These are phyloP conservation scores for Papilionanthe hybrid DNA, from an alignment of 116 monocot species.

Conservation along the genomic window DNA sequence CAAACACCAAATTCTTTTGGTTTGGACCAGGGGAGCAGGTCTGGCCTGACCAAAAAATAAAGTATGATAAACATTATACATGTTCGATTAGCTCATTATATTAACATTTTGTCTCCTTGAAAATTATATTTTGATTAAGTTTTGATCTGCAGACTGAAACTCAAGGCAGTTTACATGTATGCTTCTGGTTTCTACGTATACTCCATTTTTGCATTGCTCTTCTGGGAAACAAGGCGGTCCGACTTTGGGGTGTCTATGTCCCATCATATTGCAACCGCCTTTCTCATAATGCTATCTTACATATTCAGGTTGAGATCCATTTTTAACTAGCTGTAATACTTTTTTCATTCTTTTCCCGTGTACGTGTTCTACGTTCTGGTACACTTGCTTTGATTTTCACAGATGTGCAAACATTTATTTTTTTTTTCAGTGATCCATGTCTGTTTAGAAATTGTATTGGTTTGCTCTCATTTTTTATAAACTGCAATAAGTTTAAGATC, in stretches of 20 bases:
- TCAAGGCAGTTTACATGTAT: slow-evolving; percentile 78
- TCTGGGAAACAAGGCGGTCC: slow-evolving; percentile 79
- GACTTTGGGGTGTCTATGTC: slow-evolving; percentile 78
- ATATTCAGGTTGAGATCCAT: slow-evolving; percentile 48
- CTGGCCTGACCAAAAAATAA: slow-evolving; percentile 72
- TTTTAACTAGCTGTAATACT: neutral
- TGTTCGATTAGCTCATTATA: neutral
- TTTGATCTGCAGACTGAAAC: slow-evolving; percentile 47
- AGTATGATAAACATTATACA: slow-evolving; percentile 30
- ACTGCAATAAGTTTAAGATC: no score
- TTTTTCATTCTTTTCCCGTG: neutral
- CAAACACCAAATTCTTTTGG: slow-evolving; percentile 62
- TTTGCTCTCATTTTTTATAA: no score
- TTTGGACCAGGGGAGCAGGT: slow-evolving; percentile 68
- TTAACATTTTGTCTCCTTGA: neutral
- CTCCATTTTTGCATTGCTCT: slow-evolving; percentile 68
- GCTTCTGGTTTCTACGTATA: slow-evolving; percentile 77
- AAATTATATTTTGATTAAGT: slow-evolving; percentile 12
- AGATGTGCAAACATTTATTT: no score
- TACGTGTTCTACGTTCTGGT: no score
- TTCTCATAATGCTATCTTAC: slow-evolving; percentile 75
- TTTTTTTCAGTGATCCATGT: no score
- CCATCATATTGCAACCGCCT: slow-evolving; percentile 59
- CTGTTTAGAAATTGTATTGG: no score
- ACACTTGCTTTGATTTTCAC: no score